Base-by-base conservation (phyloP, 345 rosid genomes). In the Kandelia obovata region DNA sequence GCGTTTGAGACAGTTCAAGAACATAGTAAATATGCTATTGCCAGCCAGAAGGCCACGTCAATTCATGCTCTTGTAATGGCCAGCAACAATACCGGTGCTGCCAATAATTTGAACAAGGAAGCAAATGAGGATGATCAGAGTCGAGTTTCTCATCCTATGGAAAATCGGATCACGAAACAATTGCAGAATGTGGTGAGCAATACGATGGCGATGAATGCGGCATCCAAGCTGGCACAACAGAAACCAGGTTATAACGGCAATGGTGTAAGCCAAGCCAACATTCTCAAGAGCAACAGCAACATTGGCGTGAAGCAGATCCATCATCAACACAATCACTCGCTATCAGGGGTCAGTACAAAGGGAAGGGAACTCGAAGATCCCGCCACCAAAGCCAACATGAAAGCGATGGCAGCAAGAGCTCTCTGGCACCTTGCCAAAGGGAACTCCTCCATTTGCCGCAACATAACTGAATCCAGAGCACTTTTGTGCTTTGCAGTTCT, bases 1-100 rank as follows among this genome's bases (percentile, higher is more conserved):
- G 98, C 98, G 3, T 94, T 91, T 64, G 98, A 89, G 77, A 94
- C 98, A 8, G 87, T 94, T 59, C 92, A 89, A 64, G 98, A 94
- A 68, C 98, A 94, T 64, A 91, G 90, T 78, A 94, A 91, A 80
- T 94, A 91, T 67, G 75, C 97, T 7, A 84, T 94, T 72, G 70
- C 83, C 46, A 85, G 85, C 56, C 77, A 83, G 57, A 85, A 85
- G 74, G 88, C 96, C 11, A 83, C 84, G 0, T 88, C 92, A n/a
- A 86, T 94, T 75, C 92, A 88, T 73, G 98, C 97, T 27, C 81
- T 89, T 56, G 85, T 89, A 1, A 73, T 89, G 65, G 97, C 90
- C 1, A 84, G 75, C 1, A 84, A 75, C 51, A 83, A 59, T 67
- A 32, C 56, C 1, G 49, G 55, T 63, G 65, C 71, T 72, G 61